Conservation (phyloP, 2,329 filamentous ascomycete genomes). For the Ascochyta viciae-villosae region DNA sequence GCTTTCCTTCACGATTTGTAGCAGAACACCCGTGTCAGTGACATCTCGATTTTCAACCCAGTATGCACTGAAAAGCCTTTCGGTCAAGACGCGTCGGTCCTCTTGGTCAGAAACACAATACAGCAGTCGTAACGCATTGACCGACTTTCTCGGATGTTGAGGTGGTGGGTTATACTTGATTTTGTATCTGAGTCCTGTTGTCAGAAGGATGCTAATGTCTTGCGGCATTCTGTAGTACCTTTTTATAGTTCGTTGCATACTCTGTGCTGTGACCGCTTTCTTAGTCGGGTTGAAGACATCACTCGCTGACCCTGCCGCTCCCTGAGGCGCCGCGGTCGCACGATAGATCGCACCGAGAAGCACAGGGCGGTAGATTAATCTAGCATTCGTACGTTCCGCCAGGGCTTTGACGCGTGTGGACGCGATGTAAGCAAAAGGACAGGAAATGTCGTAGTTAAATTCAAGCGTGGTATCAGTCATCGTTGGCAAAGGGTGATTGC, state of each 20-base stretch:
- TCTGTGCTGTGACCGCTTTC: constrained; percentile 34
- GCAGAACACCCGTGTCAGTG: constrained; percentile 25
- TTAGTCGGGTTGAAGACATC: constrained; percentile 47
- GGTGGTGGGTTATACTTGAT: constrained; percentile 42
- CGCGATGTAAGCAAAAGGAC: constrained; percentile 49
- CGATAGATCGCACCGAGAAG: constrained; percentile 48
- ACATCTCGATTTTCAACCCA: constrained; percentile 45
- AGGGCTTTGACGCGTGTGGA: constrained; percentile 42
- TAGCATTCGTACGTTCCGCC: constrained; percentile 35
- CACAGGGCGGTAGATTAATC: constrained; percentile 38
- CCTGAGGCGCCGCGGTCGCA: constrained; percentile 45
- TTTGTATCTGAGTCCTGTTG: constrained; percentile 20
- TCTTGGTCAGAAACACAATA: constrained; percentile 29
- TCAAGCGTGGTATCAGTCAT: constrained; percentile 13
- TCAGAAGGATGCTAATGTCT: not conserved
- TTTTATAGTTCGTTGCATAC: constrained; percentile 41
- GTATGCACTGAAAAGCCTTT: constrained; percentile 41
- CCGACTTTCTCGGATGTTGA: constrained; percentile 42
- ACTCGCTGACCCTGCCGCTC: constrained; percentile 43
- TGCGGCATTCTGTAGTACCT: constrained; percentile 2
- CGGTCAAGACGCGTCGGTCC: constrained; percentile 29
- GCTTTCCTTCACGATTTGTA: constrained; percentile 34
- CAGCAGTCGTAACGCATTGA: constrained; percentile 42
- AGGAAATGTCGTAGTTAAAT: constrained; percentile 38
- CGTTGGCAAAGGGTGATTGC: not conserved